phyloP scores from a whole-genome alignment of 164 flowering plant genomes.

The Liquidambar formosana region DNA sequence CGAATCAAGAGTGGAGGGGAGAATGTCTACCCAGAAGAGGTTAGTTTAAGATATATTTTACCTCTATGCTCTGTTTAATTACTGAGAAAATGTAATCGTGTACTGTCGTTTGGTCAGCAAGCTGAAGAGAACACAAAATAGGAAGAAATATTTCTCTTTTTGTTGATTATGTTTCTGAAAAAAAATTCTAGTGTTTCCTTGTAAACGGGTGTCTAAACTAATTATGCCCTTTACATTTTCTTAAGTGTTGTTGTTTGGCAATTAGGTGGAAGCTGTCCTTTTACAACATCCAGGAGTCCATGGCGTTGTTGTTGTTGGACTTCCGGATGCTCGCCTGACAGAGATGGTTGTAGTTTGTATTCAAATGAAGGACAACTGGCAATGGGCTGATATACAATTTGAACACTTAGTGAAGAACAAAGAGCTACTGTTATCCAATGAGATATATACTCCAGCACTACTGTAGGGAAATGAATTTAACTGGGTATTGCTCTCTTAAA shows the following conservation, averaged over 20 bases:
- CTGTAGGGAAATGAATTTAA: conserved; percentile 55
- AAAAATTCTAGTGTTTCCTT: neutral
- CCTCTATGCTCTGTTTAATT: neutral
- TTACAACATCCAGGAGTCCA: conserved; percentile 71
- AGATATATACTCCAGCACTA: conserved; percentile 47
- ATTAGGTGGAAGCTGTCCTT: conserved; percentile 71
- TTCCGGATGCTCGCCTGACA: conserved; percentile 62
- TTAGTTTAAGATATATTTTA: conserved; percentile 10
- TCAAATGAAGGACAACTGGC: conserved; percentile 52
- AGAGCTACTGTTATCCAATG: conserved; percentile 31
- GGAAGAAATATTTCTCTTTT: neutral
- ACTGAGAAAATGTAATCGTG: neutral
- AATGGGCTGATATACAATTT: conserved; percentile 43
- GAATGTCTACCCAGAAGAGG: conserved; percentile 92
- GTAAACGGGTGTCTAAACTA: neutral
- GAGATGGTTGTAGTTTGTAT: conserved; percentile 85
- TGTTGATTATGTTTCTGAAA: neutral
- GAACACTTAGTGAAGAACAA: neutral
- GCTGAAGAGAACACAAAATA: neutral
- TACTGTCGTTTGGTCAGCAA: too few relatives aligned
- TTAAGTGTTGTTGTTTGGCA: neutral
- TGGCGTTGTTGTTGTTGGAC: conserved; percentile 55
- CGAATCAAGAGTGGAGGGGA: conserved; percentile 96
- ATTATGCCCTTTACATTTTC: neutral
- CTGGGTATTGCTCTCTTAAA: conserved; percentile 48